Percentiles rank a stretch among this genome's conserved stretches.
Conservation (phyloP, 2,329 filamentous ascomycete species). For the Cytospora paraplurivora region DNA sequence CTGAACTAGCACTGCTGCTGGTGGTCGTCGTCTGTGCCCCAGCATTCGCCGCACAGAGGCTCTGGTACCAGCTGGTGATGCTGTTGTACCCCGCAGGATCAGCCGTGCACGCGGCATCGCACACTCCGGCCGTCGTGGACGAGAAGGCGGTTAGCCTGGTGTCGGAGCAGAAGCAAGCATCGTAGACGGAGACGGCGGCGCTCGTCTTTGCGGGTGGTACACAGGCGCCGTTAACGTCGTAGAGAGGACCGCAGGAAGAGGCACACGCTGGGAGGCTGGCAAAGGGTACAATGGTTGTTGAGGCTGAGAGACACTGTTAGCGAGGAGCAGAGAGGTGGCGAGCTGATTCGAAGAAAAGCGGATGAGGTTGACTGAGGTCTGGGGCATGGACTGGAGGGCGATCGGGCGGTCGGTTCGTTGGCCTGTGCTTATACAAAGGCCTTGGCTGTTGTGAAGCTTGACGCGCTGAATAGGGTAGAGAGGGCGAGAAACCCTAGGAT, state of each 20-base stretch:
- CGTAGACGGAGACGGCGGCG: conserved; percentile 56
- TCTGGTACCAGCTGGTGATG: conserved; percentile 71
- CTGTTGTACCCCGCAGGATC: conserved; percentile 52
- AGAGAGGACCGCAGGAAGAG: conserved; percentile 59
- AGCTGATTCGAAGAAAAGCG: neutral
- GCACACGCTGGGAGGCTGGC: conserved; percentile 64
- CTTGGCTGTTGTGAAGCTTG: conserved; percentile 7
- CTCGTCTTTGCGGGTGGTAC: conserved; percentile 57
- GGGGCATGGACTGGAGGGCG: neutral
- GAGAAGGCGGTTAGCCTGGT: conserved; percentile 60
- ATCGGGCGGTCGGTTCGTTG: no score
- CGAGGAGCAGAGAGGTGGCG: neutral
- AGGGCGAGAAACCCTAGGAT: neutral
- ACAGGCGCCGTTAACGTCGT: conserved; percentile 72
- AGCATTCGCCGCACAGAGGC: conserved; percentile 58
- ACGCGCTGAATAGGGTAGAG: no score
- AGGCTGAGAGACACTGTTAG: conserved; percentile 32
- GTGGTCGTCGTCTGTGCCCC: conserved; percentile 33
- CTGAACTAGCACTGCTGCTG: conserved; percentile 35
- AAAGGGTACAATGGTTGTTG: conserved; percentile 61
- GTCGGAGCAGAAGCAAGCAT: conserved; percentile 74
- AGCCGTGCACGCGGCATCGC: conserved; percentile 59
- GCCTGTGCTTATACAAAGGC: neutral
- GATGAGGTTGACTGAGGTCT: neutral
- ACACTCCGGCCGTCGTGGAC: conserved; percentile 59